Evolutionary conservation across 306 rosid species (phyloP).

Genomic region (Lathyrus sativus): DNA sequence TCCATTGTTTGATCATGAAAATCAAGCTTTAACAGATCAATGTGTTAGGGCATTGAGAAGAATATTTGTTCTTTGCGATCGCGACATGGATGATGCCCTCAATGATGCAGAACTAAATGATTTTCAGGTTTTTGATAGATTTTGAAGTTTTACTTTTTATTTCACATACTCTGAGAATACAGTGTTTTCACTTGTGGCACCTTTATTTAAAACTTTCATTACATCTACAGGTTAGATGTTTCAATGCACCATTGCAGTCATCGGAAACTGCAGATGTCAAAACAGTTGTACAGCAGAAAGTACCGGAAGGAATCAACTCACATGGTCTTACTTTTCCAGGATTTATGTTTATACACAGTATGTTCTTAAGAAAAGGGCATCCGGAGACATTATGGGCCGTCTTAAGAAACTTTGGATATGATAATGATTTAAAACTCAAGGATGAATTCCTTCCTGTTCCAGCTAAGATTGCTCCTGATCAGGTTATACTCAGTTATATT

Average conservation of each 20-base stretch:
- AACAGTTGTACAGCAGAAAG: constrained; percentile 72
- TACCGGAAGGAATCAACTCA: constrained; percentile 74
- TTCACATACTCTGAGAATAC: constrained; percentile 31
- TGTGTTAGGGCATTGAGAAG: constrained; percentile 85
- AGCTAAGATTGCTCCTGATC: constrained; percentile 74
- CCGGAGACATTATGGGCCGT: constrained; percentile 91
- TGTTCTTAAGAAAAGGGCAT: constrained; percentile 74
- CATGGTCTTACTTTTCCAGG: constrained; percentile 87
- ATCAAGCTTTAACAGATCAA: constrained; percentile 60
- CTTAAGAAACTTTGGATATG: constrained; percentile 81
- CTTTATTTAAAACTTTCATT: constrained; percentile 35
- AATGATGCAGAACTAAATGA: constrained; percentile 79
- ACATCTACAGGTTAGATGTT: constrained; percentile 69
- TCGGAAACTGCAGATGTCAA: constrained; percentile 67
- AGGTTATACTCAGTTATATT: constrained; percentile 51
- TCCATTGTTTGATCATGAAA: constrained; percentile 83
- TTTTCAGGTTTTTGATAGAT: constrained; percentile 71
- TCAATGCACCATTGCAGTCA: constrained; percentile 70
- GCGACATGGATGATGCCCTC: constrained; percentile 93
- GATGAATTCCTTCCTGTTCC: constrained; percentile 74
- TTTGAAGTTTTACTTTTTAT: constrained; percentile 26
- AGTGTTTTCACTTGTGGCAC: constrained; percentile 11
- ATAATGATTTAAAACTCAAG: constrained; percentile 71
- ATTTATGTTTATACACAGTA: constrained; percentile 67
- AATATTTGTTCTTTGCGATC: constrained; percentile 81